phyloP scores from a whole-genome alignment of 345 rosid genomes.

The Citropsis articulata region DNA sequence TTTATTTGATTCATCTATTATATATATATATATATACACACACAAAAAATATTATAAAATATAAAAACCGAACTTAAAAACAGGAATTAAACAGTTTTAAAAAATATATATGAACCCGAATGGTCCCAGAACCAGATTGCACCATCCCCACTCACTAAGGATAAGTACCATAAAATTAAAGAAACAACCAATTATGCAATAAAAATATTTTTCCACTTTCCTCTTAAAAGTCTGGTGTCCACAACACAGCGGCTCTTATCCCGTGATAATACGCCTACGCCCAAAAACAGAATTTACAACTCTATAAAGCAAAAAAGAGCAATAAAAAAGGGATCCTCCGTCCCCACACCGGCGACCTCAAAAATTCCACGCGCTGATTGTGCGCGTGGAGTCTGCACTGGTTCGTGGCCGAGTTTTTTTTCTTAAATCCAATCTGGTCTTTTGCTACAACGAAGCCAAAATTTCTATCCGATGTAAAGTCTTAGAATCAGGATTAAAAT shows the following conservation, averaged over 20 bases:
- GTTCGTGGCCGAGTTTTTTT: background rate
- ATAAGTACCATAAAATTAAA: too few species aligned
- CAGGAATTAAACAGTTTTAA: too few species aligned
- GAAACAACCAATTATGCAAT: too few species aligned
- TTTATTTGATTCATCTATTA: too few species aligned
- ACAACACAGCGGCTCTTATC: background rate
- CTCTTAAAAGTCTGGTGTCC: background rate
- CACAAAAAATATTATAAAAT: too few species aligned
- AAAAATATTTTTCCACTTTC: background rate
- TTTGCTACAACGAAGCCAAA: too few species aligned
- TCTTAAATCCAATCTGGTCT: background rate
- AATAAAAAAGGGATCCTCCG: background rate
- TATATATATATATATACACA: too few species aligned
- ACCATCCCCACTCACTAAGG: too few species aligned
- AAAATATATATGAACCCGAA: too few species aligned
- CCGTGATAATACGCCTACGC: background rate
- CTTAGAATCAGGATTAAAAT: background rate
- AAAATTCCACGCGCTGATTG: background rate
- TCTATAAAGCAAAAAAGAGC: background rate
- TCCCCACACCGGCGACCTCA: too few species aligned
- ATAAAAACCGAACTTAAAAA: too few species aligned
- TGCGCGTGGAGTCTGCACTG: background rate
- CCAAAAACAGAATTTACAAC: background rate
- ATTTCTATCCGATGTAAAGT: background rate
- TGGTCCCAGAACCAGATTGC: too few species aligned